Evolutionary conservation across 2,329 filamentous ascomycete genomes (phyloP).

Genomic region (Fusarium neocosmosporiellum): DNA sequence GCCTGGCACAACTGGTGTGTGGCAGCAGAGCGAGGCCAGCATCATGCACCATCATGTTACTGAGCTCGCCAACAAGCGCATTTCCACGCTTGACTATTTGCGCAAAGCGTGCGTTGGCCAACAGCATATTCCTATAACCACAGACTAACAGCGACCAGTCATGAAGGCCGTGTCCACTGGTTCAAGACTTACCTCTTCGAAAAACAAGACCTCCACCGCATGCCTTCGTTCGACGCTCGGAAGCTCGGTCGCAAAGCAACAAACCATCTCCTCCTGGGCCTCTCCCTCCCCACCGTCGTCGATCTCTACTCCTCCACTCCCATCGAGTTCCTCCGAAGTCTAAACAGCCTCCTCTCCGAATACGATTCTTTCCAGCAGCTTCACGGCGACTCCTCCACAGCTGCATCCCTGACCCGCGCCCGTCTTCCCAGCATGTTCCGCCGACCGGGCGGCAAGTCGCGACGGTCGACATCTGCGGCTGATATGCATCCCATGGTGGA

Average conservation of each 20-base stretch:
- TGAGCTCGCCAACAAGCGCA: constrained; percentile 89
- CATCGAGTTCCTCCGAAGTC: constrained; percentile 85
- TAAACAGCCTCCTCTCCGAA: constrained; percentile 87
- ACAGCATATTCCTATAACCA: not conserved
- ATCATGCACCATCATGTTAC: constrained; percentile 75
- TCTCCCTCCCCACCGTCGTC: constrained; percentile 89
- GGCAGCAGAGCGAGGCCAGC: constrained; percentile 59
- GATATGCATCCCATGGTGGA: constrained; percentile 52
- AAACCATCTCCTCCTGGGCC: constrained; percentile 91
- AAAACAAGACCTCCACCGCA: constrained; percentile 79
- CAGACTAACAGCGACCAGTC: constrained; percentile 61
- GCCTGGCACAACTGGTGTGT: constrained; percentile 38
- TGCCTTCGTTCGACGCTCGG: constrained; percentile 86
- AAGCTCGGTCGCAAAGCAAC: constrained; percentile 91
- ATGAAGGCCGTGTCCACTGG: constrained; percentile 96
- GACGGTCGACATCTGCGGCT: constrained; percentile 63
- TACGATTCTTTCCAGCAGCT: constrained; percentile 94
- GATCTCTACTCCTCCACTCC: constrained; percentile 86
- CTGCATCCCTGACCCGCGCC: constrained; percentile 78
- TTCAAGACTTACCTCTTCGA: constrained; percentile 97
- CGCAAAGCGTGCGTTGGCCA: constrained; percentile 81
- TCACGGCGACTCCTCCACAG: constrained; percentile 80
- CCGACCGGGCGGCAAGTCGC: constrained; percentile 68
- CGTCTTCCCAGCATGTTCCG: constrained; percentile 88
- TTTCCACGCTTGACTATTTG: constrained; percentile 93